Percentiles rank a stretch among this genome's conserved stretches.
Conservation (phyloP, 192 early-diverging fungal species). For the Jimgerdemannia flammicorona region DNA sequence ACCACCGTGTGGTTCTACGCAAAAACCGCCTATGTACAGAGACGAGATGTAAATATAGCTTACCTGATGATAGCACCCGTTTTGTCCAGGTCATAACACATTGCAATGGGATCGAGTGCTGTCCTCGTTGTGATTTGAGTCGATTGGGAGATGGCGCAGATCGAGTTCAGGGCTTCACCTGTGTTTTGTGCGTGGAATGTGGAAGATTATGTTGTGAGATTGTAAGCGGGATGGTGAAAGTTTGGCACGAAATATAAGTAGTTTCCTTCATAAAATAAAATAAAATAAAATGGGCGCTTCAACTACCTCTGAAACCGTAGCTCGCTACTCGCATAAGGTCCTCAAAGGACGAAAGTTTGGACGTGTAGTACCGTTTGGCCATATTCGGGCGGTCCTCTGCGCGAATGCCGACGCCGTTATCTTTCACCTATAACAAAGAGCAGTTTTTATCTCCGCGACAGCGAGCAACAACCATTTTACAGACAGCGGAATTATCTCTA, state of each 20-base stretch:
- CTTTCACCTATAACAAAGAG: conserved; percentile 22
- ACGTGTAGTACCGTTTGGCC: conserved; percentile 33
- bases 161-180: conserved; percentile 37
- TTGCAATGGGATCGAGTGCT: conserved; percentile 23
- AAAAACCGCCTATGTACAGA: not conserved
- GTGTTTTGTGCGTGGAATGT: not conserved
- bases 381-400: conserved; percentile 25
- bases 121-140: conserved; percentile 28
- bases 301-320: conserved; percentile 41
- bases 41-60: not conserved
- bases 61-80: conserved; percentile 26
- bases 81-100: conserved; percentile 23
- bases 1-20: not conserved
- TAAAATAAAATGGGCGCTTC: not conserved
- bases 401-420: conserved; percentile 35
- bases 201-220: not conserved
- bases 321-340: conserved; percentile 18
- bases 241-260: not conserved
- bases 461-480: too few relatives aligned
- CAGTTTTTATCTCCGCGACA: not conserved
- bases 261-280: not conserved
- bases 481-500: too few relatives aligned
- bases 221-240: not conserved
- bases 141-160: conserved; percentile 27
- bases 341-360: conserved; percentile 32